Conservation (phyloP, 176 grass and related monocot genomes). For the Elymus sibiricus region DNA sequence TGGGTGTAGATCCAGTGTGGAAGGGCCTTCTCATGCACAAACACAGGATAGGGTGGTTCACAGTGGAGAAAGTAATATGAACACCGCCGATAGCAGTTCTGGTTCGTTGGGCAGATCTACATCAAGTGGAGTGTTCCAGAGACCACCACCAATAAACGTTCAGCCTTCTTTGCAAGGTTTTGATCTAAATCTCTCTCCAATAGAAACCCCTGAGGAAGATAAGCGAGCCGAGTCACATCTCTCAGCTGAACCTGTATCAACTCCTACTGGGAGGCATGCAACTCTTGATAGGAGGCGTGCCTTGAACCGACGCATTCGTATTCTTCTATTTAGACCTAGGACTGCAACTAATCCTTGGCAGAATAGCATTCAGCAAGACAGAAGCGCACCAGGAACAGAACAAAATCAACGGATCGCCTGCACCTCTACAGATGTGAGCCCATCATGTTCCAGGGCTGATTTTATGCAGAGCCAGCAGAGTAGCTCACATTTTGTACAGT, state of each 20-base stretch:
- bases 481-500: slow-evolving; percentile 26
- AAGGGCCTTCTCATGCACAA: slow-evolving; percentile 37
- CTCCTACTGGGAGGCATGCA: slow-evolving; percentile 46
- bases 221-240: slow-evolving; percentile 32
- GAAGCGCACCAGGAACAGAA: not conserved
- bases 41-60: slow-evolving; percentile 21
- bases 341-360: slow-evolving; percentile 1
- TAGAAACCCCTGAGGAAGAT: slow-evolving; percentile 45
- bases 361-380: not conserved
- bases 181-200: slow-evolving; percentile 74
- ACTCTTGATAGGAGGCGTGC: slow-evolving; percentile 62
- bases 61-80: not conserved
- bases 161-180: slow-evolving; percentile 40
- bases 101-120: slow-evolving; percentile 5
- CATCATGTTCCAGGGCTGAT: slow-evolving; percentile 9
- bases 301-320: slow-evolving; percentile 56
- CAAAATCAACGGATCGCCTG: slow-evolving; percentile 1
- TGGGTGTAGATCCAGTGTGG: slow-evolving; percentile 48
- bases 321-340: slow-evolving; percentile 55
- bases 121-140: slow-evolving; percentile 26
- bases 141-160: slow-evolving; percentile 22
- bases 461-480: slow-evolving; percentile 17
- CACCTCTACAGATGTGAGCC: not conserved
- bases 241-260: slow-evolving; percentile 42
- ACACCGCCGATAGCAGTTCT: not conserved